Percentiles rank a stretch among this genome's conserved stretches.
Evolutionary conservation across 2,329 filamentous ascomycete species (phyloP).

Genomic region (Fusarium oxysporum): DNA sequence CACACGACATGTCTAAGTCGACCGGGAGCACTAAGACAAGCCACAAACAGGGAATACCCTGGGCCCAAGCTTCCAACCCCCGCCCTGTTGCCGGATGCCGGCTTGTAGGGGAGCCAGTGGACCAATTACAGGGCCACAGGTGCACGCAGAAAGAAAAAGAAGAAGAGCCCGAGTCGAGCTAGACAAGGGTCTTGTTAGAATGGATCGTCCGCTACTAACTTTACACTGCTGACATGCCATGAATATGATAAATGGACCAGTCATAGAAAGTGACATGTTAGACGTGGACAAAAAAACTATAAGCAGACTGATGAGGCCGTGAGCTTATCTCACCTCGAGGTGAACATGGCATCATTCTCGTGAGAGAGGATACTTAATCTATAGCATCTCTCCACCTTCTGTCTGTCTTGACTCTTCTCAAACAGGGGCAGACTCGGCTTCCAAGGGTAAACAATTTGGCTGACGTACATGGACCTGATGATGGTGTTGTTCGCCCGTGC

Average conservation of each 20-base stretch:
- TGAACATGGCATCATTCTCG: conserved; percentile 3
- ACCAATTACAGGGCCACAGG: conserved; percentile 10
- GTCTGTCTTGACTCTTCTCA: background rate
- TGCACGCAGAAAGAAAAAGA: conserved; percentile 14
- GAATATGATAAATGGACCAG: conserved; percentile 14
- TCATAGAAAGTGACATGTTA: conserved; percentile 9
- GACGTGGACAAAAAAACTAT: conserved; percentile 7
- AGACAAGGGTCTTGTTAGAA: conserved; percentile 13
- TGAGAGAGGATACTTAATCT: conserved; percentile 11
- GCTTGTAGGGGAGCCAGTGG: conserved; percentile 2
- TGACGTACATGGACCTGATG: conserved; percentile 23
- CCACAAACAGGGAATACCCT: conserved; percentile 22
- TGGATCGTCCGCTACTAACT: conserved; percentile 26
- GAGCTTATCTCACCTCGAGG: conserved; percentile 5
- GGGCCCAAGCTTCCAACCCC: conserved; percentile 15
- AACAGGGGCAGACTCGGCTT: background rate
- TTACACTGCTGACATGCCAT: conserved; percentile 23
- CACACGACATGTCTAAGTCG: conserved; percentile 35
- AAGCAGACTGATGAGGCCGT: background rate
- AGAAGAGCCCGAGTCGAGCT: conserved; percentile 10
- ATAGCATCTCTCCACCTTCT: background rate
- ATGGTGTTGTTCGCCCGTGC: conserved; percentile 41
- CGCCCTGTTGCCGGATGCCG: conserved; percentile 25
- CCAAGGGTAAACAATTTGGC: background rate
- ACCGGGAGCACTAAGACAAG: conserved; percentile 15